Percentiles rank a stretch among this genome's conserved stretches.
These are phyloP conservation scores for Stagonosporopsis chrysanthemi DNA, from an alignment of 2,329 filamentous ascomycete species.

Conservation along the genomic window DNA sequence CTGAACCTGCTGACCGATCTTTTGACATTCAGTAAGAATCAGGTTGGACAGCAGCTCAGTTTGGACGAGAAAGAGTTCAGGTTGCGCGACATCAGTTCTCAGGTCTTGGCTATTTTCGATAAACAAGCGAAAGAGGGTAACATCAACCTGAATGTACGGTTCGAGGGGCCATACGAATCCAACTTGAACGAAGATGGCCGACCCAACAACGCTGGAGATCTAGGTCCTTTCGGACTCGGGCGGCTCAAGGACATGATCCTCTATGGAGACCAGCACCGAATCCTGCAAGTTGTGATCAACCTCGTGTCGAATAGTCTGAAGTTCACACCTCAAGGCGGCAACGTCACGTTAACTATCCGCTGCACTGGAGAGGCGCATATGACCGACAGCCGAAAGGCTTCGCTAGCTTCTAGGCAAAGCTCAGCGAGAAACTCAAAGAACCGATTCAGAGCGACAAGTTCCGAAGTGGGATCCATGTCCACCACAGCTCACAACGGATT, in stretches of 20 bases:
- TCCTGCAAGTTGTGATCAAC: slow-evolving; percentile 92
- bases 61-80: slow-evolving; percentile 87
- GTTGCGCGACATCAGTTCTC: slow-evolving; percentile 81
- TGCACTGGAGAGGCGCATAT: slow-evolving; percentile 68
- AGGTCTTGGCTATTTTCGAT: slow-evolving; percentile 85
- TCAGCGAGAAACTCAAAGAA: slow-evolving; percentile 48
- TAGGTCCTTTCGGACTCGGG: slow-evolving; percentile 71
- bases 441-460: slow-evolving; percentile 40
- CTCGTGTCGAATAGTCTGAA: slow-evolving; percentile 91
- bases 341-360: slow-evolving; percentile 76
- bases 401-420: slow-evolving; percentile 53
- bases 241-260: slow-evolving; percentile 84
- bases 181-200: slow-evolving; percentile 49
- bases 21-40: slow-evolving; percentile 92
- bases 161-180: slow-evolving; percentile 62
- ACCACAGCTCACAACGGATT: slow-evolving; percentile 37
- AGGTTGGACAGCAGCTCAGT: slow-evolving; percentile 83
- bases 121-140: slow-evolving; percentile 83
- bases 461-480: slow-evolving; percentile 41
- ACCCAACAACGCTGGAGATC: slow-evolving; percentile 59
- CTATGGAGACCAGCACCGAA: slow-evolving; percentile 91
- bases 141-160: slow-evolving; percentile 76
- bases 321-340: slow-evolving; percentile 81
- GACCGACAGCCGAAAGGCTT: slow-evolving; percentile 54
- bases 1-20: slow-evolving; percentile 88